Percentiles rank a stretch among this genome's conserved stretches.
These are phyloP conservation scores for Colletotrichum godetiae DNA, from an alignment of 2,329 filamentous ascomycete genomes.

Conservation along the genomic window DNA sequence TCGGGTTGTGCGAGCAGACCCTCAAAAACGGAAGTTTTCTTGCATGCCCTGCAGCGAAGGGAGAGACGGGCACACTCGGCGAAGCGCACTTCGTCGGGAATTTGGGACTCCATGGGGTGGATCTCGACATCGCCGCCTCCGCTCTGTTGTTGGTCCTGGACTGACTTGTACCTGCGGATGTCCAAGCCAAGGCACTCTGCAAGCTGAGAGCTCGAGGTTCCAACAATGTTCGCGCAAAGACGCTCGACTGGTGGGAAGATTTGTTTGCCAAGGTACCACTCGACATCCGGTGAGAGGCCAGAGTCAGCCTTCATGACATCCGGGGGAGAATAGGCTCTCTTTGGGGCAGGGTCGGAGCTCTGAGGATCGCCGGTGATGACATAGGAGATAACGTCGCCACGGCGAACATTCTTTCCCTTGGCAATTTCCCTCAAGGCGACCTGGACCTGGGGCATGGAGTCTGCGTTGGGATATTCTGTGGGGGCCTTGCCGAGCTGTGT, in stretches of 20 bases:
- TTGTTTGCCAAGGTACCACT: constrained; percentile 98
- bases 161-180: constrained; percentile 79
- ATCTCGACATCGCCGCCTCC: constrained; percentile 74
- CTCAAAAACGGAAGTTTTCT: constrained; percentile 77
- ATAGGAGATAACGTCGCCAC: constrained; percentile 96
- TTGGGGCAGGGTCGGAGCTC: constrained; percentile 78
- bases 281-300: constrained; percentile 86
- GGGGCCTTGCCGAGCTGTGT: constrained; percentile 97
- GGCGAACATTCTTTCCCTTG: constrained; percentile 87
- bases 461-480: constrained; percentile 92
- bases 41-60: constrained; percentile 86
- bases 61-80: constrained; percentile 80
- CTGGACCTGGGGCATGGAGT: constrained; percentile 96
- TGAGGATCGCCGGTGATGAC: constrained; percentile 84
- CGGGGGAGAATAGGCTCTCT: constrained; percentile 87
- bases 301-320: constrained; percentile 85
- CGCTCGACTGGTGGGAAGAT: constrained; percentile 98
- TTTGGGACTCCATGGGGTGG: constrained; percentile 91
- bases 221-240: constrained; percentile 93
- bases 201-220: constrained; percentile 89
- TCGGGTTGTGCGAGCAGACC: constrained; percentile 72
- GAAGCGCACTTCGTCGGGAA: constrained; percentile 92
- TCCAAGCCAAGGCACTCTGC: constrained; percentile 96
- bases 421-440: constrained; percentile 90
- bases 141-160: constrained; percentile 57